Evolutionary conservation across 371 early-diverging fungal species (phyloP).

Genomic region (Mortierella sp.): DNA sequence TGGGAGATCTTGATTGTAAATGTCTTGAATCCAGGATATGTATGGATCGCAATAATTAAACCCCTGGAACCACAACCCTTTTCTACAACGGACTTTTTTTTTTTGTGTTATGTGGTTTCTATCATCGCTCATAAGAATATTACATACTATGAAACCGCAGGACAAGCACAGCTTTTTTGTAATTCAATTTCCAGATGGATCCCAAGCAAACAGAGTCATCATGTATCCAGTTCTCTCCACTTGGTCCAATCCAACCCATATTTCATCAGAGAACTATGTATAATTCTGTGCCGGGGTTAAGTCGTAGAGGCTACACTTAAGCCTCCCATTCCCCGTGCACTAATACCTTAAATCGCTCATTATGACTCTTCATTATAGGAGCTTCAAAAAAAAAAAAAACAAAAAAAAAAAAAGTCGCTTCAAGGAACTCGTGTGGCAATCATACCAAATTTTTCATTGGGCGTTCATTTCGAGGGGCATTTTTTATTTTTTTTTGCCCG

Average conservation of each 20-base stretch:
- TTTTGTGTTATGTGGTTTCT: too few relatives aligned
- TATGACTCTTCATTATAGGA: constrained; percentile 8
- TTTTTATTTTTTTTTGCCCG: background rate
- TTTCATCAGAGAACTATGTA: too few relatives aligned
- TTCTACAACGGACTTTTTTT: background rate
- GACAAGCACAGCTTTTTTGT: background rate
- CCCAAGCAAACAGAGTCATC: too few relatives aligned
- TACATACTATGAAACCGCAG: too few relatives aligned
- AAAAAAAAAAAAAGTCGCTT: background rate
- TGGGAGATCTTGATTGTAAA: background rate
- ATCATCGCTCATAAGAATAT: too few relatives aligned
- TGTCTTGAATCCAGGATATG: background rate
- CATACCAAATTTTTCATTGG: background rate
- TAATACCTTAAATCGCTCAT: background rate
- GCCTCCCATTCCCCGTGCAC: background rate
- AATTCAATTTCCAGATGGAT: background rate
- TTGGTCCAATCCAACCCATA: background rate
- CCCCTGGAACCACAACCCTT: background rate
- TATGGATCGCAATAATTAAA: too few relatives aligned
- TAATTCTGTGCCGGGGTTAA: too few relatives aligned
- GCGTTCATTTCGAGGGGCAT: background rate
- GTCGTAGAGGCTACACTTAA: background rate
- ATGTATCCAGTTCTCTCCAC: background rate
- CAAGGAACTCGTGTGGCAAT: background rate
- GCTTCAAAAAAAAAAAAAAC: background rate